Conservation (phyloP, 495 filamentous ascomycete genomes). For the Platismatia glauca region DNA sequence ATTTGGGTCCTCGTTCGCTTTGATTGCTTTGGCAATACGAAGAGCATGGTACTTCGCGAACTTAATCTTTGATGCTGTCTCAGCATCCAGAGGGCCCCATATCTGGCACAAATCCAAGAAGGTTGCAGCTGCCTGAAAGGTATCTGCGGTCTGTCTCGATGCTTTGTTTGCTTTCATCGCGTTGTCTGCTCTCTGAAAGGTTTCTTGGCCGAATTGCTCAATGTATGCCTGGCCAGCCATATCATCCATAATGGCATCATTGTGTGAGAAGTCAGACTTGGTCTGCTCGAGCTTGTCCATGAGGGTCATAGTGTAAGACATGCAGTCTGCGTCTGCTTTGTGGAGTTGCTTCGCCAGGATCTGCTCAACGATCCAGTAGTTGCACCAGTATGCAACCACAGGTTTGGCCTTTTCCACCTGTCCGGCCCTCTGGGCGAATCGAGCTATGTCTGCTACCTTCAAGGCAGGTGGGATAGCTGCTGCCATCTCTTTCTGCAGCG, state of each 20-base stretch:
- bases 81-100: constrained; percentile 66
- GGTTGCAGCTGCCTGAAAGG: constrained; percentile 80
- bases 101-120: constrained; percentile 84
- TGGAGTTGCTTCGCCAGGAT: constrained; percentile 77
- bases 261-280: constrained; percentile 51
- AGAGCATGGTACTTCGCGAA: constrained; percentile 94
- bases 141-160: constrained; percentile 87
- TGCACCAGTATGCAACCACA: constrained; percentile 87
- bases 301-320: constrained; percentile 65
- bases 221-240: constrained; percentile 80
- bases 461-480: constrained; percentile 64
- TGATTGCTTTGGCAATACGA: constrained; percentile 82
- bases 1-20: constrained; percentile 88
- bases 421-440: constrained; percentile 69
- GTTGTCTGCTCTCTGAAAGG: constrained; percentile 73
- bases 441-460: constrained; percentile 64
- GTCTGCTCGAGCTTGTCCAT: constrained; percentile 92
- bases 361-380: constrained; percentile 88
- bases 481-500: constrained; percentile 47
- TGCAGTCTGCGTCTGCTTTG: constrained; percentile 60
- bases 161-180: constrained; percentile 76
- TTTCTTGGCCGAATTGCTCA: constrained; percentile 85
- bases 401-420: constrained; percentile 81
- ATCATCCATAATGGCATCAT: constrained; percentile 75
- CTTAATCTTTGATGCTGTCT: constrained; percentile 79